These are phyloP conservation scores for Metschnikowia continentalis DNA, from an alignment of 805 yeast genomes.

Conservation along the genomic window DNA sequence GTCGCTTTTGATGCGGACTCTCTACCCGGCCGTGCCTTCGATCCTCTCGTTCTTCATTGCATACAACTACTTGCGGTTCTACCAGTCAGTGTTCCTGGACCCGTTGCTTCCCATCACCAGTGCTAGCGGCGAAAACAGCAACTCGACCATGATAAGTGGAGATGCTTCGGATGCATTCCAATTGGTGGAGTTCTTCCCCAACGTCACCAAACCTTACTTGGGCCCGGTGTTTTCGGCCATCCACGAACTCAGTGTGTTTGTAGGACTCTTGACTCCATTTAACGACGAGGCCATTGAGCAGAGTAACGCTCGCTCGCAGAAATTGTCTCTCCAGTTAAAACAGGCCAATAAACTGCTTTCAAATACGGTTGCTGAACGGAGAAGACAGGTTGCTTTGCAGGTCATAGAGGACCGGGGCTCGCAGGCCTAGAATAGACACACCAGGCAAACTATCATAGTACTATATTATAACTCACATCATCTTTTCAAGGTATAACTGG, in stretches of 20 bases:
- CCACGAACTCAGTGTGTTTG: conserved; percentile 33
- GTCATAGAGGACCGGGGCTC: conserved; percentile 62
- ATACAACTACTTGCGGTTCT: conserved; percentile 78
- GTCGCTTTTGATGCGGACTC: conserved; percentile 31
- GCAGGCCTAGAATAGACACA: background rate
- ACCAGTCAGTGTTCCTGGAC: conserved; percentile 54
- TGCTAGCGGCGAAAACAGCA: conserved; percentile 24
- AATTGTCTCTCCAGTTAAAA: conserved; percentile 49
- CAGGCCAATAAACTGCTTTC: conserved; percentile 39
- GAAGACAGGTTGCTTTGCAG: conserved; percentile 73
- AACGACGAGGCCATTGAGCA: conserved; percentile 67
- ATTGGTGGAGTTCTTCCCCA: conserved; percentile 81
- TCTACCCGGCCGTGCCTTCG: conserved; percentile 55
- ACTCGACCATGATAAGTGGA: conserved; percentile 46
- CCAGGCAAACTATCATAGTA: no score
- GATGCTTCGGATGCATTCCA: conserved; percentile 91
- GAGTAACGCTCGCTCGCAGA: conserved; percentile 66
- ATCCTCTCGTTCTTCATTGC: conserved; percentile 58
- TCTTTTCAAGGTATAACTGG: no score
- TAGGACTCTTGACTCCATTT: conserved; percentile 57
- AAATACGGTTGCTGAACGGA: conserved; percentile 61
- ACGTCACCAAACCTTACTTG: conserved; percentile 46
- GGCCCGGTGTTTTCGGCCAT: conserved; percentile 44
- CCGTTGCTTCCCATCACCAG: conserved; percentile 49
- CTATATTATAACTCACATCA: no score